These are phyloP conservation scores for Emergomyces pasteurianus DNA, from an alignment of 2,329 filamentous ascomycete species.

Conservation along the genomic window DNA sequence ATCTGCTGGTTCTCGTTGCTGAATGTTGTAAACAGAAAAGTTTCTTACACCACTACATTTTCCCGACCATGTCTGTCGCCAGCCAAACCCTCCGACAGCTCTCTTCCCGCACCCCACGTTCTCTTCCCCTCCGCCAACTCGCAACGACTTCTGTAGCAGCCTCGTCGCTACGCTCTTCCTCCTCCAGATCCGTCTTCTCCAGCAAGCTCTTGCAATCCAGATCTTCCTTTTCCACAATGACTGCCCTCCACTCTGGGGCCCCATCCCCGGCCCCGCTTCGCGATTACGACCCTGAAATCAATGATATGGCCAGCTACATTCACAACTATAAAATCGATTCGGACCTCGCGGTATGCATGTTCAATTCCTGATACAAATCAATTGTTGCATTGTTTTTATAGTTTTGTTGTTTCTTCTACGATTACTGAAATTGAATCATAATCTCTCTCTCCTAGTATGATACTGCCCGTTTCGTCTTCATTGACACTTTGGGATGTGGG, in stretches of 20 bases:
- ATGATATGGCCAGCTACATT: conserved; percentile 89
- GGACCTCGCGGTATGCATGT: conserved; percentile 66
- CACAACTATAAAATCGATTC: conserved; percentile 85
- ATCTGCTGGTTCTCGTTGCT: background rate
- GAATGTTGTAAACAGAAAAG: background rate
- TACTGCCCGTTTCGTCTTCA: conserved; percentile 89
- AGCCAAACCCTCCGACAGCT: conserved; percentile 30
- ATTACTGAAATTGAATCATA: background rate
- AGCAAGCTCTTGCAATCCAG: conserved; percentile 14
- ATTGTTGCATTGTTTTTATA: background rate
- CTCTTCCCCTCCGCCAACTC: conserved; percentile 29
- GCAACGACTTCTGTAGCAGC: conserved; percentile 31
- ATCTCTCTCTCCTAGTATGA: conserved; percentile 61
- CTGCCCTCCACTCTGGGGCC: conserved; percentile 27
- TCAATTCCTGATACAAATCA: background rate
- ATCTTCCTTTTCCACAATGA: conserved; percentile 33
- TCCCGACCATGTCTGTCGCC: conserved; percentile 27
- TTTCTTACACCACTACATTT: background rate
- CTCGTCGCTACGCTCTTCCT: conserved; percentile 20
- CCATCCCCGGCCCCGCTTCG: conserved; percentile 27
- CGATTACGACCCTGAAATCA: conserved; percentile 83
- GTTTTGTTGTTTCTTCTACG: background rate
- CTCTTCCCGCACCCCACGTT: conserved; percentile 30
- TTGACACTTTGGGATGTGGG: conserved; percentile 93
- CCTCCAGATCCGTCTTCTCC: conserved; percentile 22